Base-by-base conservation (phyloP, 805 yeast species). In the Wickerhamiella azymoides region DNA sequence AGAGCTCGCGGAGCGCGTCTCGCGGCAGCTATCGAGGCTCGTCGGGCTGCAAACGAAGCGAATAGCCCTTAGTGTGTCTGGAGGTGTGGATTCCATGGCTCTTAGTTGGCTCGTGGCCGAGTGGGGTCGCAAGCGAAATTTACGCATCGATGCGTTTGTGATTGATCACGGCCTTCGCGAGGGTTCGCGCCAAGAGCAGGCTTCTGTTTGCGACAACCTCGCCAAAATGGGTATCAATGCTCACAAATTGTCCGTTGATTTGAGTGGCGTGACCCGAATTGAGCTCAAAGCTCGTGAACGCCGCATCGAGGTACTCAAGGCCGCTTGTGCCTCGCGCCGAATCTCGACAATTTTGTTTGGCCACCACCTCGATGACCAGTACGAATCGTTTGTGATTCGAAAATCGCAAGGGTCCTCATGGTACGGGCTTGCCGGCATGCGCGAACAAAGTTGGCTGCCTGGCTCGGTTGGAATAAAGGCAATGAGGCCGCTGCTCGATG, bases 61-160 rank as follows among this genome's bases (percentile, higher is more conserved):
- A 21, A 41, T 41, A 0, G 74, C 68, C 5, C 59, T 83, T 14
- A 85, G 86, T 0, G 69, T 83, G 1, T 77, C 85, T 13, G 94
- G 94, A 1, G 93, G 93, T 1, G 85, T 79, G 0, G 93, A 83
- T 57, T 82, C 92, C 1, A 77, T 82, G 76, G 77, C 82, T 11
- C 58, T 83, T 38, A 67, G 81, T 0, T 70, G 70, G 51, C 62
- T 80, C 16, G 58, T 79, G 4, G 49, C 64, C 0, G 58, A 62
- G 21, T 71, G 64, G 52, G 61, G 66, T 10, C 47, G 43, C 2
- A 44, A 49, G 2, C 50, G 62, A 40, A 54, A 60, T 6, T 55
- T 63, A 2, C 48, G 52, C 1, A 50, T 73, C 16, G 27, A 49
- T 21, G 84, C 85, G 2, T 65, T 80, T 32, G 79, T 88, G 0